Evolutionary conservation across 148 eudicot species (phyloP).

Genomic region (Nyssa sinensis): DNA sequence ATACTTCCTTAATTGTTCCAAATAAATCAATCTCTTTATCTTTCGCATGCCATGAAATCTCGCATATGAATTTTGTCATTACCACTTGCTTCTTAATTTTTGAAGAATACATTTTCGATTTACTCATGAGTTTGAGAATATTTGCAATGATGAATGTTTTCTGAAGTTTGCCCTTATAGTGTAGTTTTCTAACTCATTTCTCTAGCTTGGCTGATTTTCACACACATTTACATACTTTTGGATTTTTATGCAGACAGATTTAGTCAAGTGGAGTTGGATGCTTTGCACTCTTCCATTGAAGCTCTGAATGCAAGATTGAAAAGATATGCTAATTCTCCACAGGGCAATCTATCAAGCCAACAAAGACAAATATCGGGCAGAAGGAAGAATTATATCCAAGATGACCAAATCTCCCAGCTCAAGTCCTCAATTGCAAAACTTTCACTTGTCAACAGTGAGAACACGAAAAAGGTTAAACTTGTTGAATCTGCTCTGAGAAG

Average conservation of each 20-base stretch:
- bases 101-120: not conserved
- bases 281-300: constrained; percentile 74
- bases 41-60: not conserved
- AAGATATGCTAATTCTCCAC: constrained; percentile 48
- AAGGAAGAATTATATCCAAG: constrained; percentile 40
- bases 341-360: constrained; percentile 33
- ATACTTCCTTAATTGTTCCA: not conserved
- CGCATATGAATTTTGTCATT: not conserved
- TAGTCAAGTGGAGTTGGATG: constrained; percentile 71
- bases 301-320: constrained; percentile 70
- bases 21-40: not conserved
- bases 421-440: constrained; percentile 70
- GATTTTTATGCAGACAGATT: constrained; percentile 63
- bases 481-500: constrained; percentile 68
- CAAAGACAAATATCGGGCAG: constrained; percentile 30
- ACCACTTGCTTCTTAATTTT: not conserved
- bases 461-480: constrained; percentile 66
- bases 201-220: not conserved
- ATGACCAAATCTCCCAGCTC: constrained; percentile 58
- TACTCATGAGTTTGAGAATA: not conserved
- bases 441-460: constrained; percentile 79
- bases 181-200: not conserved
- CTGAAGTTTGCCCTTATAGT: not conserved
- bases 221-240: not conserved
- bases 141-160: constrained; percentile 5